Evolutionary conservation across 192 early-diverging fungal species (phyloP), one percentile per base, ranked within the genome.

Genomic region (Martensiomyces pterosporus): DNA sequence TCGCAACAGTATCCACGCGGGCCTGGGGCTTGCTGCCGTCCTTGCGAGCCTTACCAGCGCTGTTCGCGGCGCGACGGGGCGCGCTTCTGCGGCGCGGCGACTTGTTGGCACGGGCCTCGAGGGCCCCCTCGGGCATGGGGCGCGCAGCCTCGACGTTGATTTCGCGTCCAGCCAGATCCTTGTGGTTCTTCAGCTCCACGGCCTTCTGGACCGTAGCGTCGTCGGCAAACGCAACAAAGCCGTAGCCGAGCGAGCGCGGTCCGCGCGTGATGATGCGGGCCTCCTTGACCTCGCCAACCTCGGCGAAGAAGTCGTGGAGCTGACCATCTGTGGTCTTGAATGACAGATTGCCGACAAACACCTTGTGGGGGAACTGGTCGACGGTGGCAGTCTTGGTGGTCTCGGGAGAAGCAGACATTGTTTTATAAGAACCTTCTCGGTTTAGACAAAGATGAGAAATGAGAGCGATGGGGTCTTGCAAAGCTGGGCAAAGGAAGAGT

Each of bases 311-410:
- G 25, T 85, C 81, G 41, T 70, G 66, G 33, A 99, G 81, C 63
- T 85, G 79, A 34, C 77, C 83, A 62, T 93, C 82, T 29, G 80
- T 93, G 46, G 90, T 90, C 61, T 80, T 67, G 80, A 94, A 96
- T 19, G 92, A 71, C 47, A 98, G 78, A 81, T 98, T 98, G 42
- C 94, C 92, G 24, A 93, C 90, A 82, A 96, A 98, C 37, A 92
- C 90, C 82, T 94, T 92, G 77, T 76, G 49, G 36, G 68, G 64
- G 43, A 61, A 47, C 38, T 76, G 43, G 49, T 61, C 59, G 47
- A 52, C 49, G 25, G 46, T 10, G 29, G 33, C 46, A 2, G 66
- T 29, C 27, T 57, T n/a, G 34, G 45, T 52, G 42, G 49, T 55
- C 47, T 55, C 56, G 43, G 64, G 52, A 23, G 52, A 45, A 19